Evolutionary conservation across 768 basidiomycete species (phyloP).

Genomic region (Kwoniella sp.): DNA sequence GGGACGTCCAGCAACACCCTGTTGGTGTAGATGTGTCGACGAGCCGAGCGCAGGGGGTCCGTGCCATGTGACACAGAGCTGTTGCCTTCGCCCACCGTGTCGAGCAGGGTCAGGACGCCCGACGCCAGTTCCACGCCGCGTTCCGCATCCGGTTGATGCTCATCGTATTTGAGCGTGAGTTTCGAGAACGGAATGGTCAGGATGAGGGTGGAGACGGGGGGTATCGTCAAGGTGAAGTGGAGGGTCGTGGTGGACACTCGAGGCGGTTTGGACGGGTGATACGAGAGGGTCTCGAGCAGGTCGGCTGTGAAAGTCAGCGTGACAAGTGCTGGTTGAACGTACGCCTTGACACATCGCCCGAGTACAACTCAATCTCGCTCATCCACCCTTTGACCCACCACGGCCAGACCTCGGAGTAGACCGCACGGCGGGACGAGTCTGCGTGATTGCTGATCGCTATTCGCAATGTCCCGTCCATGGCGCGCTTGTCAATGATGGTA

Average conservation of each 20-base stretch:
- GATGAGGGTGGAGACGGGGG: conserved; percentile 61
- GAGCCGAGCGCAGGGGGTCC: background rate
- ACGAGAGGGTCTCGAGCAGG: conserved; percentile 63
- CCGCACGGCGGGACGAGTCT: conserved; percentile 53
- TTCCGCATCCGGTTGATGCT: conserved; percentile 92
- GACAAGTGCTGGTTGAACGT: background rate
- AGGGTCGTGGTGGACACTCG: conserved; percentile 66
- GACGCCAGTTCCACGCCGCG: conserved; percentile 90
- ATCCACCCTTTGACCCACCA: conserved; percentile 86
- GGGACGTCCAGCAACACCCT: conserved; percentile 84
- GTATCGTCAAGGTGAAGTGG: conserved; percentile 66
- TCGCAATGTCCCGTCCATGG: conserved; percentile 69
- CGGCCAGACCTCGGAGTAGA: conserved; percentile 88
- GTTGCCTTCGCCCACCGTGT: conserved; percentile 48
- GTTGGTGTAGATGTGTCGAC: conserved; percentile 65
- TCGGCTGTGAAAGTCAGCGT: conserved; percentile 54
- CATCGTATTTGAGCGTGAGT: conserved; percentile 84
- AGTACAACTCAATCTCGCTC: conserved; percentile 65
- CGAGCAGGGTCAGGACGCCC: conserved; percentile 56
- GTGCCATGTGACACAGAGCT: no score
- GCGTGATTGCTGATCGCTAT: conserved; percentile 64
- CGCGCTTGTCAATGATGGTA: conserved; percentile 67
- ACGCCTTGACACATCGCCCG: conserved; percentile 34
- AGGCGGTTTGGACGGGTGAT: conserved; percentile 65
- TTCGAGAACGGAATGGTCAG: conserved; percentile 73